Evolutionary conservation across 129 eudicot species (phyloP).

Genomic region (Arctium lappa): DNA sequence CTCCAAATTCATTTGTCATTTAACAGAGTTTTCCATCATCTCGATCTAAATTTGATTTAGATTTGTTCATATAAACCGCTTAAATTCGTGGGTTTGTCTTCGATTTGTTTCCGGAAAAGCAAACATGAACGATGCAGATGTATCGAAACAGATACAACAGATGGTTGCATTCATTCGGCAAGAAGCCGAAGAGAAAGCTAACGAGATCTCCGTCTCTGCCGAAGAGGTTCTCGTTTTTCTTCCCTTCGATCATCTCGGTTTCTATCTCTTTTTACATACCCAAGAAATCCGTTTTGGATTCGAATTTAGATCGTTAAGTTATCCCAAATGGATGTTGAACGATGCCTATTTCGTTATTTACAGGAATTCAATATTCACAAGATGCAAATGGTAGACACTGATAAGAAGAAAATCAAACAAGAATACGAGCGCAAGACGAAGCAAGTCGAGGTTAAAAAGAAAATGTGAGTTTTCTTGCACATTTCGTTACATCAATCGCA

Average conservation of each 20-base stretch:
- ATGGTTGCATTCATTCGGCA: slow-evolving; percentile 72
- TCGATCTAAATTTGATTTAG: slow-evolving; percentile 4
- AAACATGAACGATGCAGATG: slow-evolving; percentile 65
- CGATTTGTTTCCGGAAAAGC: not conserved
- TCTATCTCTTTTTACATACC: not conserved
- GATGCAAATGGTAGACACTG: slow-evolving; percentile 72
- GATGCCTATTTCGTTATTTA: not conserved
- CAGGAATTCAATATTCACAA: slow-evolving; percentile 90
- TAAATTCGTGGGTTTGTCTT: not conserved
- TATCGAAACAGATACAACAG: slow-evolving; percentile 66
- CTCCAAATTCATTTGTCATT: not conserved
- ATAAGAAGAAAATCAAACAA: slow-evolving; percentile 71
- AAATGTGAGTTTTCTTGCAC: slow-evolving; percentile 45
- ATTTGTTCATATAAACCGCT: slow-evolving; percentile 13
- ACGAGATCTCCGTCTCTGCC: slow-evolving; percentile 69
- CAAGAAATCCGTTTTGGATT: not conserved
- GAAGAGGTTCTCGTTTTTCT: slow-evolving; percentile 41
- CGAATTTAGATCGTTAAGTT: not conserved
- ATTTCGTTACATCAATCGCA: not conserved
- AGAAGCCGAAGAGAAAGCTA: slow-evolving; percentile 73
- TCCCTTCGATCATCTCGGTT: not conserved
- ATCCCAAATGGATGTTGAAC: not conserved
- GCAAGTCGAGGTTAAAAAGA: slow-evolving; percentile 76
- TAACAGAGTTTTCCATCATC: not conserved
- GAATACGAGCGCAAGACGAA: slow-evolving; percentile 76